phyloP scores from a whole-genome alignment of 148 eudicot genomes.

The Cornus suecica region DNA sequence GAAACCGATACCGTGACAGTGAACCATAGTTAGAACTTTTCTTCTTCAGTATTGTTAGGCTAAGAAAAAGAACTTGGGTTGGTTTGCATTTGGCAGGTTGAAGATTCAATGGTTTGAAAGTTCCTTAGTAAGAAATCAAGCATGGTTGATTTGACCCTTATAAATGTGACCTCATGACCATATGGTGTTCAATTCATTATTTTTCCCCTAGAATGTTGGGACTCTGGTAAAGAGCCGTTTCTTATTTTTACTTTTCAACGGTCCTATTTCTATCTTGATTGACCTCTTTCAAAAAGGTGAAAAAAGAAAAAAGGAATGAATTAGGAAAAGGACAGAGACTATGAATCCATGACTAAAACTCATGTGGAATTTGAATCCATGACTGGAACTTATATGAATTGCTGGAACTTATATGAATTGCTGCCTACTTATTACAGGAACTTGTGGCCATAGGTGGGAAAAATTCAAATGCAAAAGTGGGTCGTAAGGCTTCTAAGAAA shows the following conservation, averaged over 20 bases:
- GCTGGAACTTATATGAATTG: neutral
- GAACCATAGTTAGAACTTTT: neutral
- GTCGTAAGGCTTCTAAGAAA: slow-evolving; percentile 65
- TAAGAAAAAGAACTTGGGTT: neutral
- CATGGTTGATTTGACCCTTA: neutral
- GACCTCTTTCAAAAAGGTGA: neutral
- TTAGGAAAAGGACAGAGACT: neutral
- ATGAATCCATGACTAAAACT: neutral
- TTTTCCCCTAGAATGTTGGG: neutral
- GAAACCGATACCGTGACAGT: too few relatives aligned
- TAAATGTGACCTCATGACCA: neutral
- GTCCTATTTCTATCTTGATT: neutral
- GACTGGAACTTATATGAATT: neutral
- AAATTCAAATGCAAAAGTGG: slow-evolving; percentile 50
- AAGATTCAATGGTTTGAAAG: neutral
- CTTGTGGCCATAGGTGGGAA: slow-evolving; percentile 63
- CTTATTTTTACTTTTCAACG: neutral
- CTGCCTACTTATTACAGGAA: slow-evolving; percentile 54
- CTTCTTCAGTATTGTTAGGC: neutral
- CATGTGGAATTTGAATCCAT: too few relatives aligned
- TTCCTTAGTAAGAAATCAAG: neutral
- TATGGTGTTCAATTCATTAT: neutral
- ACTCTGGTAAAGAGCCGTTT: neutral
- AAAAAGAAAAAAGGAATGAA: neutral
- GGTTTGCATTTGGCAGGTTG: neutral